Conservation (phyloP, 441 rosid species). For the Bruguiera hainesii region DNA sequence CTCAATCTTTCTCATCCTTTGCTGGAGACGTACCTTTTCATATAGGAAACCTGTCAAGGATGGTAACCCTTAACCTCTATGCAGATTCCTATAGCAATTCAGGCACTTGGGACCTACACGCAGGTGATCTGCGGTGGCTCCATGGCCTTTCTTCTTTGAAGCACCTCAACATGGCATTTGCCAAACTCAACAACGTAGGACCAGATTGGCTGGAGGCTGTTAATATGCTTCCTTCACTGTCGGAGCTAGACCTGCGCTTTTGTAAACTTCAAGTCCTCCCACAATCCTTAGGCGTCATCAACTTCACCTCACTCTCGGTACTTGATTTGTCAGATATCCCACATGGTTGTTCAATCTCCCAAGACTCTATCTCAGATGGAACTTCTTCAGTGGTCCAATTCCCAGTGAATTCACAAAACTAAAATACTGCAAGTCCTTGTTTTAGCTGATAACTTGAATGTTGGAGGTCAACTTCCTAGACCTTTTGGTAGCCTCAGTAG, state of each 20-base stretch:
- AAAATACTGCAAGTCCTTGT: conserved; percentile 29
- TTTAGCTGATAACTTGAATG: conserved; percentile 30
- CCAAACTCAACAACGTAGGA: conserved; percentile 27
- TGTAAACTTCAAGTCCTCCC: conserved; percentile 38
- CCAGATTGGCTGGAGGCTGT: conserved; percentile 36
- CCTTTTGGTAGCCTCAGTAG: conserved; percentile 25
- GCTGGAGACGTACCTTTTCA: conserved; percentile 38
- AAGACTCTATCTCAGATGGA: conserved; percentile 31
- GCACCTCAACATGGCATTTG: conserved; percentile 30
- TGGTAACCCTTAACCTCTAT: conserved; percentile 40
- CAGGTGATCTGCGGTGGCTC: conserved; percentile 35
- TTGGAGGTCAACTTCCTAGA: conserved; percentile 33
- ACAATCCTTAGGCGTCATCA: conserved; percentile 17
- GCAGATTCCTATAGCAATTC: conserved; percentile 25
- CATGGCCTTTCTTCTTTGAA: conserved; percentile 36
- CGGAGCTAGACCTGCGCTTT: conserved; percentile 29
- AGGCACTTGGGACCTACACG: conserved; percentile 16
- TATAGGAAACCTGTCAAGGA: conserved; percentile 39
- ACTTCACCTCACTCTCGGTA: conserved; percentile 37
- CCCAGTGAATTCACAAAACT: conserved; percentile 31
- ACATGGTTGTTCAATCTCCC: conserved; percentile 39
- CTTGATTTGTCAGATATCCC: conserved; percentile 45
- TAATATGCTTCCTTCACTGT: conserved; percentile 40
- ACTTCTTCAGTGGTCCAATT: conserved; percentile 30
- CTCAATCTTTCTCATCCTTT: conserved; percentile 44